Conservation (phyloP, 1,284 basidiomycete genomes). For the Melampsora americana region DNA sequence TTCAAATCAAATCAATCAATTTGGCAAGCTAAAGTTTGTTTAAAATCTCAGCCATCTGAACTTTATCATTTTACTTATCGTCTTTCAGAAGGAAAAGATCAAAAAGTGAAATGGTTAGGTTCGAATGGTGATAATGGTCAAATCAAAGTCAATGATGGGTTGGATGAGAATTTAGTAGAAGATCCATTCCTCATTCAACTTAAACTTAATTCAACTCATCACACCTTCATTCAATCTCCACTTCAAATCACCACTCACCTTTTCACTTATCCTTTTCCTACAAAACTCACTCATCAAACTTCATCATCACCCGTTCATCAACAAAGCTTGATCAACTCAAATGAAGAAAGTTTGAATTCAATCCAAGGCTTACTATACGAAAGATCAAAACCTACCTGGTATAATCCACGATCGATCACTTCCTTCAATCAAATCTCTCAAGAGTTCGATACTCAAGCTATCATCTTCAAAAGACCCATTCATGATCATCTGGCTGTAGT, state of each 20-base stretch:
- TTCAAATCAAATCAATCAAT: background rate
- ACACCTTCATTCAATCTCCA: background rate
- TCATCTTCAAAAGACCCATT: background rate
- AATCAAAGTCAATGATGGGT: background rate
- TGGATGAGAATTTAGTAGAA: background rate
- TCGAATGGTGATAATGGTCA: background rate
- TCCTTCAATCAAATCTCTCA: background rate
- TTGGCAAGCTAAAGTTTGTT: background rate
- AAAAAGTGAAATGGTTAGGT: background rate
- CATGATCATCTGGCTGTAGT: background rate
- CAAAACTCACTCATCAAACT: background rate
- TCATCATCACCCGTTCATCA: background rate
- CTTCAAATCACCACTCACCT: background rate
- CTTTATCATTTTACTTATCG: background rate
- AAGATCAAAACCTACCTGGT: slow-evolving; percentile 25
- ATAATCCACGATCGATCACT: background rate
- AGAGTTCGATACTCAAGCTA: background rate
- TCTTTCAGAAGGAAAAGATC: background rate
- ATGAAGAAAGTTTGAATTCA: background rate
- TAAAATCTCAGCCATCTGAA: background rate
- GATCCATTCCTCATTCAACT: background rate
- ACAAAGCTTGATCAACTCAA: background rate
- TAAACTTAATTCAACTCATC: background rate
- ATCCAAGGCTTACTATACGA: slow-evolving; percentile 12
- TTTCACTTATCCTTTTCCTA: background rate